Evolutionary conservation across 1,284 basidiomycete genomes (phyloP).

Genomic region (Malassezia vespertilionis): DNA sequence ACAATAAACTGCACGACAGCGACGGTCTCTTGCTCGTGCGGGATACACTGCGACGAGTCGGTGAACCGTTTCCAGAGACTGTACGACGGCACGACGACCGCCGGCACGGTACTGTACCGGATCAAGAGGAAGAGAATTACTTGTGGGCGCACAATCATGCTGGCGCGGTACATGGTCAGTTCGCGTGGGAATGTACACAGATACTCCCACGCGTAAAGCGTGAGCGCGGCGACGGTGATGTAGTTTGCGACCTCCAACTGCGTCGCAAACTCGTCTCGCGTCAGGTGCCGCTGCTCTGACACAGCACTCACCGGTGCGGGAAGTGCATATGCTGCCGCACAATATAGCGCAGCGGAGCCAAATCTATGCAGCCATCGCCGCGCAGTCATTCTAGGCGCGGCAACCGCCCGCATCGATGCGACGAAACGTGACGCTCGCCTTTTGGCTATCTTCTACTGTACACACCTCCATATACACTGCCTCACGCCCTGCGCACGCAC

Average conservation of each 20-base stretch:
- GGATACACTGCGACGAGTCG: slow-evolving; percentile 14
- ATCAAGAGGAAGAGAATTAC: slow-evolving; percentile 26
- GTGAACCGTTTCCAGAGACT: slow-evolving; percentile 20
- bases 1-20: slow-evolving; percentile 27
- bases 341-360: no score
- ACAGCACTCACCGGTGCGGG: no score
- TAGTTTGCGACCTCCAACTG: slow-evolving; percentile 15
- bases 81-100: slow-evolving; percentile 22
- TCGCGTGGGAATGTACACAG: slow-evolving; percentile 13
- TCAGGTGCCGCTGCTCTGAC: slow-evolving; percentile 1
- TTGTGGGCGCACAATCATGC: slow-evolving; percentile 20
- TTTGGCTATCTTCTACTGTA: no score
- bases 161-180: slow-evolving; percentile 19
- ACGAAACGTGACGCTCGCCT: no score
- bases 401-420: no score
- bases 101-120: slow-evolving; percentile 24
- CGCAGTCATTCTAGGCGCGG: no score
- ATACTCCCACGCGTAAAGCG: slow-evolving; percentile 23
- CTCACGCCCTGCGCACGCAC: background rate
- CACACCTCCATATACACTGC: background rate
- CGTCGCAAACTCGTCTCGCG: background rate
- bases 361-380: no score
- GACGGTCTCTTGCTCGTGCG: slow-evolving; percentile 20
- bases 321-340: no score
- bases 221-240: slow-evolving; percentile 18